Evolutionary conservation across 2,329 filamentous ascomycete genomes (phyloP), one percentile per base, ranked within the genome.

Genomic region (Amesomyces nigricolor): DNA sequence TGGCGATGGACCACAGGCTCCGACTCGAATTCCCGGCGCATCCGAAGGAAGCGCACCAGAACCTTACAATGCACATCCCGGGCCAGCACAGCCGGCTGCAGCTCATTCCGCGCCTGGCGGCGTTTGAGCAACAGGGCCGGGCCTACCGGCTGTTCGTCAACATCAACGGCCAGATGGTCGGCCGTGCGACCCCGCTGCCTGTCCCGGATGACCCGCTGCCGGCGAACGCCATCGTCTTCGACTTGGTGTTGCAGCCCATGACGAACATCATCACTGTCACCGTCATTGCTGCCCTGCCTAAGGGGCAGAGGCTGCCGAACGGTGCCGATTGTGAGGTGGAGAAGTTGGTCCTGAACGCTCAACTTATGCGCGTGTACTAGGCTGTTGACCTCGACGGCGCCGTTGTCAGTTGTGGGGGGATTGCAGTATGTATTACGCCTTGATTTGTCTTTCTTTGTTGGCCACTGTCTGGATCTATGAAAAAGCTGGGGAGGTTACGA

Each of bases 261-360:
- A 78, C 90, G 49, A 95, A 94, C 63, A 80, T 85, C 45, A 80
- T 96, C 49, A 87, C 91, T 63, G 78, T 95, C 7, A 87, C 92
- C 64, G 76, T 92, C 56, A 82, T 91, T 60, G 88, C 87, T 1
- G 85, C 85, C 6, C 78, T 89, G 43, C 82, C 80, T 1, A 81
- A 76, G 64, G 80, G 77, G 17, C 75, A 82, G 65, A 82, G 78
- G 58, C 72, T 78, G 38, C 73, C 77, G 0, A 78, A 78, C 26
- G 84, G 81, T 0, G 75, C 83, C 9, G 81, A 85, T 59, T 80
- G 86, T 37, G 89, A 94, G 67, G 75, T 91, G 59, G 91, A 96
- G 73, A 87, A 86, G 63, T 78, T 91, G 55, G 89, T 83, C 1
- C 76, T 94, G 29, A 88, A 88, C 71, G 80, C 87, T 58, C 87